phyloP scores from a whole-genome alignment of 176 grass and related monocot genomes.

The Aegilops bicornis region DNA sequence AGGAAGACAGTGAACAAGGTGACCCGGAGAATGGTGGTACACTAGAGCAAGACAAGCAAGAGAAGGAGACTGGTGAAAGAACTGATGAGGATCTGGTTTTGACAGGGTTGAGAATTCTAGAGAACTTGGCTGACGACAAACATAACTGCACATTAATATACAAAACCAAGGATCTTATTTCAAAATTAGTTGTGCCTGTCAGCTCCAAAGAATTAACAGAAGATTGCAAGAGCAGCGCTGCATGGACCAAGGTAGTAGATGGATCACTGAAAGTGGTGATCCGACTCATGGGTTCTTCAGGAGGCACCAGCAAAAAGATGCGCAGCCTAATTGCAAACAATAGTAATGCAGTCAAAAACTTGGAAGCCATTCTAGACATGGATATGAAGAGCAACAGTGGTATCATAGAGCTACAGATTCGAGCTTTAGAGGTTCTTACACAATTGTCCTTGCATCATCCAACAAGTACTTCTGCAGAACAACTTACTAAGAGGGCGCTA shows the following conservation, averaged over 20 bases:
- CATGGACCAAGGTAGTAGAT: background rate
- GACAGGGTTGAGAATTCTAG: conserved; percentile 15
- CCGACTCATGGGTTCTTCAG: background rate
- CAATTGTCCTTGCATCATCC: background rate
- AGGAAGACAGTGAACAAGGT: no score
- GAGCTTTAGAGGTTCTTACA: background rate
- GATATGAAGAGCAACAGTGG: no score
- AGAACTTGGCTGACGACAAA: background rate
- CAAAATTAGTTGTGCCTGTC: background rate
- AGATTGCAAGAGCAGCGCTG: background rate
- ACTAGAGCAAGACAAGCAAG: no score
- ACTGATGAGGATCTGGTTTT: background rate
- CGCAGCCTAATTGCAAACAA: background rate
- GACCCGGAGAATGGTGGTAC: no score
- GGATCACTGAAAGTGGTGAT: background rate
- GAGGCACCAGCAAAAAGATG: background rate
- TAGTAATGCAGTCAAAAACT: background rate
- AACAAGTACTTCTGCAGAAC: background rate
- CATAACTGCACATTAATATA: background rate
- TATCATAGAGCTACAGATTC: background rate
- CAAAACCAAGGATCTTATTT: background rate
- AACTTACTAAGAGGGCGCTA: background rate
- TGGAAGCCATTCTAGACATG: background rate
- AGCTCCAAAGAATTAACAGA: background rate
- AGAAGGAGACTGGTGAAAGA: background rate